Evolutionary conservation across 2,329 filamentous ascomycete genomes (phyloP).

Genomic region (Sporothrix mexicana): DNA sequence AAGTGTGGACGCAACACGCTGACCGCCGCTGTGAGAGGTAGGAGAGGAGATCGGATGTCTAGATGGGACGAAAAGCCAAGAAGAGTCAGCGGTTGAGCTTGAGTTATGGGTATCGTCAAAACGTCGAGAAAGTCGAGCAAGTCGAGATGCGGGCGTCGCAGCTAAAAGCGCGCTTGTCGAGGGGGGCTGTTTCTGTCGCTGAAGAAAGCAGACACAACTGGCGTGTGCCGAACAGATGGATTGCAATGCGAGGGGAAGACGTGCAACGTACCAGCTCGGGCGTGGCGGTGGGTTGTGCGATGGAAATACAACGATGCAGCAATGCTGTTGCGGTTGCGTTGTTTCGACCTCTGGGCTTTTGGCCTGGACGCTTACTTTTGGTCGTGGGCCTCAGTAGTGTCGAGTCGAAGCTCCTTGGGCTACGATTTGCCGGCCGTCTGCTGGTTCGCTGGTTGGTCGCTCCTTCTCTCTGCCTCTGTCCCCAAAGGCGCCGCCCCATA

Average conservation of each 20-base stretch:
- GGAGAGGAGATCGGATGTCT: not conserved
- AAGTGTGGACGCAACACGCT: not conserved
- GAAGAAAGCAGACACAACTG: not conserved
- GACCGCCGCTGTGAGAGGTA: not conserved
- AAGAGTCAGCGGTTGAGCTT: conserved; percentile 12
- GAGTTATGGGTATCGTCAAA: not conserved
- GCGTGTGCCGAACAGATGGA: not conserved
- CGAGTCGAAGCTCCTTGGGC: conserved; percentile 19
- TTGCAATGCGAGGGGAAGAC: not conserved
- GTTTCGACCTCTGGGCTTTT: not conserved
- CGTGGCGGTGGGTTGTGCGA: conserved; percentile 22
- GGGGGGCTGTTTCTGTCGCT: not conserved
- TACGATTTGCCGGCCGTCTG: conserved; percentile 18
- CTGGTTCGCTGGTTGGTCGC: conserved; percentile 1
- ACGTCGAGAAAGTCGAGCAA: not conserved
- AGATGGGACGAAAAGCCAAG: not conserved
- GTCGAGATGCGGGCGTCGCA: not conserved
- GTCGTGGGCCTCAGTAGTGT: not conserved
- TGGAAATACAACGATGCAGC: not conserved
- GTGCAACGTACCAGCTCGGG: conserved; percentile 22
- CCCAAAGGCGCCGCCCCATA: not conserved
- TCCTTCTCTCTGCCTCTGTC: conserved; percentile 15
- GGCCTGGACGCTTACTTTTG: conserved; percentile 11
- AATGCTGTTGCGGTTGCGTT: not conserved
- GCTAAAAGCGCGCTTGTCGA: conserved; percentile 4